Conservation (phyloP, 148 eudicot genomes). For the Arctostaphylos glauca region DNA sequence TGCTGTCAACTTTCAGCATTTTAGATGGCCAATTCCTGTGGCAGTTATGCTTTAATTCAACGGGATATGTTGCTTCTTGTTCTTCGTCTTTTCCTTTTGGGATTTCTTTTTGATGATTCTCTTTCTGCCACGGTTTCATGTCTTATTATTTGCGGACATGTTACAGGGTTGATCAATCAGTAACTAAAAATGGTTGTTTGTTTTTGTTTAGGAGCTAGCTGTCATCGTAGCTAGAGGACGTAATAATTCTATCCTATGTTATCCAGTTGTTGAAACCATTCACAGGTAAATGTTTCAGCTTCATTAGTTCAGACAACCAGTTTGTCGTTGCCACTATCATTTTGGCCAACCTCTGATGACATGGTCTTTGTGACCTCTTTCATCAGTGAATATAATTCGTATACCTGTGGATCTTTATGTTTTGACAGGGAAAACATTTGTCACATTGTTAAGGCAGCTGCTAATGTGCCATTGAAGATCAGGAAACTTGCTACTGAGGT, state of each 20-base stretch:
- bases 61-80: neutral
- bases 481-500: slow-evolving; percentile 74
- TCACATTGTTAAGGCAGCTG: slow-evolving; percentile 62
- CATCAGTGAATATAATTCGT: no score
- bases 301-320: no score
- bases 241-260: slow-evolving; percentile 71
- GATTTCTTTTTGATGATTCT: neutral
- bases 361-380: no score
- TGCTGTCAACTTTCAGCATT: neutral
- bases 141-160: neutral
- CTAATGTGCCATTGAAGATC: slow-evolving; percentile 74
- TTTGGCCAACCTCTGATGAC: no score
- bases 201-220: slow-evolving; percentile 65
- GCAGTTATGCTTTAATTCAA: neutral
- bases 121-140: neutral
- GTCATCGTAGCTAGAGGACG: slow-evolving; percentile 97
- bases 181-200: no score
- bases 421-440: slow-evolving; percentile 6
- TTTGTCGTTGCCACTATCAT: no score
- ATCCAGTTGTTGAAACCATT: slow-evolving; percentile 97
- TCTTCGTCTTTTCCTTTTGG: neutral
- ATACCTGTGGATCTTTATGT: no score
- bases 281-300: no score
- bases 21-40: neutral
- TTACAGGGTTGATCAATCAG: neutral